Evolutionary conservation across 2,329 filamentous ascomycete genomes (phyloP), one percentile per base, ranked within the genome.

Genomic region (Rhinocladiella similis): DNA sequence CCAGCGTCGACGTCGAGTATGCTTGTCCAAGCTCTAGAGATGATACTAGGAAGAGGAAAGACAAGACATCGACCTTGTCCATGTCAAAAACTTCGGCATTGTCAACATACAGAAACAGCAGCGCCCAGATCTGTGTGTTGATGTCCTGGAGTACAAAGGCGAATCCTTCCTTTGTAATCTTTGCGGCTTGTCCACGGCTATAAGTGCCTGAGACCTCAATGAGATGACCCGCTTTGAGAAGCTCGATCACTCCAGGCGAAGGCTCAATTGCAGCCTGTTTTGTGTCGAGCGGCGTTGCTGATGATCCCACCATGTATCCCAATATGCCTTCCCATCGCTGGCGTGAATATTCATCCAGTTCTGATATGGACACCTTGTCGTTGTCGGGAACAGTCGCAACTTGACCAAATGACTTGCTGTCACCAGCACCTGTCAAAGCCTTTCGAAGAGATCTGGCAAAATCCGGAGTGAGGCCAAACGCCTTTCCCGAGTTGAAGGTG

Each of bases 41-140:
- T 45, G 93, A 93, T 25, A 99, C 86, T 69, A 97, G 89, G 73
- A 99, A 97, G 65, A 99, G 85, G 71, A 99, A 99, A 5, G 90
- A 92, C 5, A 99, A 84, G 70, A 97, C 92, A 68, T 99, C 94
- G 47, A 96, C 91, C 57, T 89, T 87, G 64, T 96, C 91, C 80
- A 96, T 88, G 29, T 83, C 83, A 14, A 89, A 81, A 53, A 80
- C 77, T 65, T 91, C 87, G 43, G 89, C 88, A 59, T 91, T 89
- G 64, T 95, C 90, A 49, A 99, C 85, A 80, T 96, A 99, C 29
- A 97, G 86, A 27, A 99, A 87, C 35, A 99, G 80, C 46, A 99
- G 79, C 22, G 91, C 94, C 94, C 94, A 99, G 35, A 99, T 91
- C 72, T 99, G 94, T 0, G 93, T 91, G 71, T 97, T 97, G 57